Evolutionary conservation across 192 early-diverging fungal genomes (phyloP), one percentile per base, ranked within the genome.

Genomic region (Coemansia sp.): DNA sequence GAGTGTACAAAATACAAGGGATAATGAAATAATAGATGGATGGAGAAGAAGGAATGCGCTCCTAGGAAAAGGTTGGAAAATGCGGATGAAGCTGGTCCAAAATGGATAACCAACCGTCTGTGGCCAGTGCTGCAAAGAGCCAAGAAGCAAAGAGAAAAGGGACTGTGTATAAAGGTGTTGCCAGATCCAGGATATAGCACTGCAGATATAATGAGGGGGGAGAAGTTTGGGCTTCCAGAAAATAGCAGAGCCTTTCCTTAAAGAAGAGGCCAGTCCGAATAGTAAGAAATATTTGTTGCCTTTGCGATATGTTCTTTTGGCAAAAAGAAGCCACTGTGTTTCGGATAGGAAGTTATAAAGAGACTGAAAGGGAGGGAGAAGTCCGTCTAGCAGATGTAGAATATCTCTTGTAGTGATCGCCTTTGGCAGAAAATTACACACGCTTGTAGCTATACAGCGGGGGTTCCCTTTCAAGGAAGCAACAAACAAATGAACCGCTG

Each of bases 221-320:
- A 2, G 11, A 23, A 2, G 45, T 25, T 48, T 48, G 20, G 45
- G 22, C 15, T 48, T 48, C 45, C 45, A 48, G 38, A 41, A 41
- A 48, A 48, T 20, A 48, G 6, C 22, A 48, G 15, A 10, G 45
- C 9, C 20, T 48, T 25, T n/a, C 10, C 33, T 13, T 41, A 17
- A 17, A 48, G 20, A 48, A 48, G 45, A 48, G 10, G 6, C 14
- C 41, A 44, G 19, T 11, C n/a, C 13, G 17, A 19, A 44, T 44
- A 19, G 6, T 44, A 44, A 34, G 10, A 19, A 44, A 44, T 6
- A 44, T 4, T 15, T 47, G 11, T 25, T 25, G 45, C 45, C 23
- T 48, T 48, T 48, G 45, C 23, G 14, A 15, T 47, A n/a, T n/a
- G n/a, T 47, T 47, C 23, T 48, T 48, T 48, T 48, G 23, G 45